Conservation (phyloP, 2,329 filamentous ascomycete species). For the Microthyrium microscopicum region DNA sequence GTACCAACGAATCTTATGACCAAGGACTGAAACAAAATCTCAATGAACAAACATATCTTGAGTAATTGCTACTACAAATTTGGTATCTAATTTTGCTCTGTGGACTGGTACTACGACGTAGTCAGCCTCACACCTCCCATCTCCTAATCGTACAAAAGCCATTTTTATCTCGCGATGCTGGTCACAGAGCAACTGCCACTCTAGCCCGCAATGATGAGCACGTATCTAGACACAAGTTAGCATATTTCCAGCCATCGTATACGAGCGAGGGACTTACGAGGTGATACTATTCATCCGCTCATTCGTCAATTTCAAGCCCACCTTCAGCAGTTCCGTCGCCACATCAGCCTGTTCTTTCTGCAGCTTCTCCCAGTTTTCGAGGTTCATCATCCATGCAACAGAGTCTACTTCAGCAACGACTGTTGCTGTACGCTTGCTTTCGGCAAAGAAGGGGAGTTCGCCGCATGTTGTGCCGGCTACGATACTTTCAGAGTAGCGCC, state of each 20-base stretch:
- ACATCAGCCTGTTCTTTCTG: conserved; percentile 60
- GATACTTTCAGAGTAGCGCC: conserved; percentile 76
- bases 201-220: conserved; percentile 24
- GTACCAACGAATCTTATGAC: no score
- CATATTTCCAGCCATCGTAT: not conserved
- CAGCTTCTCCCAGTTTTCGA: conserved; percentile 52
- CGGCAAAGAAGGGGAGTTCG: conserved; percentile 89
- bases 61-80: no score
- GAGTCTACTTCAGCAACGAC: conserved; percentile 69
- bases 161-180: no score
- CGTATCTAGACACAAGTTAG: conserved; percentile 16
- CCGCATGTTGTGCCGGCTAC: conserved; percentile 90
- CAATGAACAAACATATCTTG: no score
- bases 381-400: conserved; percentile 66
- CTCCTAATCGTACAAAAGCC: no score
- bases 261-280: conserved; percentile 29
- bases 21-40: no score
- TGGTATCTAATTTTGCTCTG: no score
- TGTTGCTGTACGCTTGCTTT: conserved; percentile 73
- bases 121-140: no score
- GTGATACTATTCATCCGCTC: conserved; percentile 72
- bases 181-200: no score
- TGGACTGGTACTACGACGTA: no score
- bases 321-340: conserved; percentile 65
- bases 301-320: conserved; percentile 84